Evolutionary conservation across 2,329 filamentous ascomycete species (phyloP), one percentile per base, ranked within the genome.

Genomic region (Bipolaris cookei): DNA sequence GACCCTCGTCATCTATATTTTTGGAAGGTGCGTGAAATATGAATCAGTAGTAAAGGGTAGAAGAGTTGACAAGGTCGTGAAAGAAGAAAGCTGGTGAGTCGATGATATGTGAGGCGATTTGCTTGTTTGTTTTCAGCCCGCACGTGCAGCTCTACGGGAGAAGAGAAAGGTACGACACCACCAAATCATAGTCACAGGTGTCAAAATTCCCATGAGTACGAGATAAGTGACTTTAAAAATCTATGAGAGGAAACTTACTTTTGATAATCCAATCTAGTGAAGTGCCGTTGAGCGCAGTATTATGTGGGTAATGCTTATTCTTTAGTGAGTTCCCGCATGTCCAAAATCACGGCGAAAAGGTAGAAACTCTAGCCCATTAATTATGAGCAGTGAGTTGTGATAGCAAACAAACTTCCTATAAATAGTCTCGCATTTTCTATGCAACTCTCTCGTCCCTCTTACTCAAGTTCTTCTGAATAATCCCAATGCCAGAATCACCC

Each of bases 1-100:
- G 59, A 44, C 57, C 58, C 23, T 62, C 49, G 6, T 47, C 49
- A 16, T 42, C 37, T 49, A 53, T 56, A 4, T 3, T 30, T 7
- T 16, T 6, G 1, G n/a, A 10, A 2, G 11, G 28, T 8, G n/a
- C 13, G 6, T 16, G 8, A 11, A 6, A 1, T 13, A 3, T 18
- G 20, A 7, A 13, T 32, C 4, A 20, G 11, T 4, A 13, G 28
- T 11, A 13, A 13, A 30, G 5, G 6, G 6, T 16, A 18, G 20
- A 30, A 16, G n/a, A 3, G 21, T 8, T 6, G 28, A 21, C 13
- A n/a, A 16, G 25, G 13, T 18, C 1, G 11, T 37, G 21, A 1
- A 4, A 23, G 6, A 3, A 18, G 10, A 13, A 14, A 7, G 0
- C 3, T 14, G 14, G 18, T 11, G 10, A n/a, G 3, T 28, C 28